Base-by-base conservation (phyloP, 2,329 filamentous ascomycete genomes). In the Venturia oleaginea region DNA sequence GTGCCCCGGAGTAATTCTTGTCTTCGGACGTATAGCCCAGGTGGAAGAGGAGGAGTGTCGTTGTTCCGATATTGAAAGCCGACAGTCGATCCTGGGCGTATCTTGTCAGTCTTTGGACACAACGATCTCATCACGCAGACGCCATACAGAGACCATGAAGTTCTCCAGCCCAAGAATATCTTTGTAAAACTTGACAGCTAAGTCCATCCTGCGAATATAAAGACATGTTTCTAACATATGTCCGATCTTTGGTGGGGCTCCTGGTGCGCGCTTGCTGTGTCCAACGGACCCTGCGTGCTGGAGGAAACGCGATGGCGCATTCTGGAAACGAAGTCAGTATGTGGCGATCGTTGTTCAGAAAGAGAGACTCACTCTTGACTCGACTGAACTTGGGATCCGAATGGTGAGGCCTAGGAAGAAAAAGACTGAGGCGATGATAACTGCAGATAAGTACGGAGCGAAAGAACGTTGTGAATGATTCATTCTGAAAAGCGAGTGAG, bases 141-240 rank as follows among this genome's bases (percentile, higher is more conserved):
- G 19, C 17, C 30, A 64, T 59, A 69, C 67, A 37, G 67, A 60
- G 43, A 67, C 66, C 46, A 64, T 43, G 17, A 42, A 64, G 2
- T 71, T 70, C n/a, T 68, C 59, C 19, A 69, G 59, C 11, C 68
- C 66, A n/a, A 73, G 61, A 0, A 67, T 54, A 4, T 70, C 67
- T 37, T 66, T 68, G 65, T 73, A 73, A 64, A 73, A 73, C 19
- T 69, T 67, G 17, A 67, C 65, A 3, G 71, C 66, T 6, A 65
- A 60, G 1, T 62, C 63, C 30, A 73, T 32, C 60, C 71, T 69
- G 27, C 69, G 69, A 55, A 72, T 71, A 61, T 72, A 71, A 15
- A 73, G 67, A 63, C 68, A 68, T 27, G 71, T 73, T 59, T 73
- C 71, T 13, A 73, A 66, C 59, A 73, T 68, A 64, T 73, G 71